Percentiles rank a stretch among this genome's conserved stretches.
Conservation (phyloP, 139 green algal genomes). For the Nannochloris sp. region DNA sequence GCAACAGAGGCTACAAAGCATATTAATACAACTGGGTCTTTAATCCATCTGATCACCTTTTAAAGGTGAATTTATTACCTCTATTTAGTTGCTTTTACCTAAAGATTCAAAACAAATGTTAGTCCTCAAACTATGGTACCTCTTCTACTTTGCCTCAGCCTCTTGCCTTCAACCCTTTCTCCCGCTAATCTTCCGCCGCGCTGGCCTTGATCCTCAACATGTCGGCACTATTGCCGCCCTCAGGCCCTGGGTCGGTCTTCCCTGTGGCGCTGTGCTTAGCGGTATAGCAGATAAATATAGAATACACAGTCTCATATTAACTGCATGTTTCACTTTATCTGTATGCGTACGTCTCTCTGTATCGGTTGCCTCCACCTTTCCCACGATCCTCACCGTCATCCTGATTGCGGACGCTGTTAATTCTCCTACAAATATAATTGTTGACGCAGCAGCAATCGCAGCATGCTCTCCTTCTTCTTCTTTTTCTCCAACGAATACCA, state of each 20-base stretch:
- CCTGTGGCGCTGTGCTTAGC: constrained; percentile 17
- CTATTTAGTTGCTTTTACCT: too few species aligned
- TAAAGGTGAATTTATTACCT: too few species aligned
- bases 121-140: constrained; percentile 32
- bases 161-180: constrained; percentile 40
- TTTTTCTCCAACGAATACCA: neutral
- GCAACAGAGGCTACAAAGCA: too few species aligned
- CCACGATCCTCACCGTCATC: constrained; percentile 19
- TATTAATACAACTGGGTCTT: too few species aligned
- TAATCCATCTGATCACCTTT: too few species aligned
- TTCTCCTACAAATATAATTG: constrained; percentile 36
- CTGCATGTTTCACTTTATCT: constrained; percentile 16
- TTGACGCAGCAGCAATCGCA: constrained; percentile 33
- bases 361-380: constrained; percentile 1
- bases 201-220: constrained; percentile 27
- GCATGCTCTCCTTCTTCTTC: constrained; percentile 18
- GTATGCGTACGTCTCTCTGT: constrained; percentile 3
- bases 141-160: constrained; percentile 24
- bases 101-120: too few species aligned
- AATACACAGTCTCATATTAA: constrained; percentile 31
- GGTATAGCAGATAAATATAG: constrained; percentile 32
- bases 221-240: constrained; percentile 34
- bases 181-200: constrained; percentile 38
- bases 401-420: constrained; percentile 23
- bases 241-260: constrained; percentile 2